phyloP scores from a whole-genome alignment of 345 rosid genomes.

The Populus pruinosa region DNA sequence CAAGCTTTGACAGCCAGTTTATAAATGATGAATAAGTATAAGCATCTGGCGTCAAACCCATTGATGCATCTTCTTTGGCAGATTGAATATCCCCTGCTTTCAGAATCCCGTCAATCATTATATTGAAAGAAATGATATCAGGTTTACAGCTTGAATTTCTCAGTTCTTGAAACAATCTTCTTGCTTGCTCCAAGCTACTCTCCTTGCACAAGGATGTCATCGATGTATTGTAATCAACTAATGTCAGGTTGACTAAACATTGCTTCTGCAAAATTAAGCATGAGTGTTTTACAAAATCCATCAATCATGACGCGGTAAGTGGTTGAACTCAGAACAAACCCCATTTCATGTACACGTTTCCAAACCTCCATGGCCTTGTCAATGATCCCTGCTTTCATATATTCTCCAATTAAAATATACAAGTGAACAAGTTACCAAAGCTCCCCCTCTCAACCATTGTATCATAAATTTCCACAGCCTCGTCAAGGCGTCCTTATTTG shows the following conservation, averaged over 20 bases:
- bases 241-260: constrained; percentile 43
- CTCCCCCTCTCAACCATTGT: constrained; percentile 44
- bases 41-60: constrained; percentile 52
- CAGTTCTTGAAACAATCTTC: constrained; percentile 53
- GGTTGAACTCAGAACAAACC: constrained; percentile 41
- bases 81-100: constrained; percentile 47
- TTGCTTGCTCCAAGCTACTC: constrained; percentile 60
- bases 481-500: constrained; percentile 39
- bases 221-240: constrained; percentile 47
- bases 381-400: constrained; percentile 43
- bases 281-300: constrained; percentile 48
- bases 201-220: constrained; percentile 60
- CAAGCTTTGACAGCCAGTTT: constrained; percentile 54
- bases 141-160: constrained; percentile 30
- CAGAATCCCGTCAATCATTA: constrained; percentile 57
- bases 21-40: constrained; percentile 52
- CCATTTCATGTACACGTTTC: constrained; percentile 43
- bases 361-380: constrained; percentile 54
- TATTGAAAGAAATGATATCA: constrained; percentile 47
- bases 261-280: constrained; percentile 64
- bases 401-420: constrained; percentile 42
- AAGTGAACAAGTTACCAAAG: constrained; percentile 42
- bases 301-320: constrained; percentile 49
- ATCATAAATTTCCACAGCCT: constrained; percentile 47
- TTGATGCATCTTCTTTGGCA: constrained; percentile 48